Conservation (phyloP, 306 rosid genomes). For the Trichosanthes cucumerina region DNA sequence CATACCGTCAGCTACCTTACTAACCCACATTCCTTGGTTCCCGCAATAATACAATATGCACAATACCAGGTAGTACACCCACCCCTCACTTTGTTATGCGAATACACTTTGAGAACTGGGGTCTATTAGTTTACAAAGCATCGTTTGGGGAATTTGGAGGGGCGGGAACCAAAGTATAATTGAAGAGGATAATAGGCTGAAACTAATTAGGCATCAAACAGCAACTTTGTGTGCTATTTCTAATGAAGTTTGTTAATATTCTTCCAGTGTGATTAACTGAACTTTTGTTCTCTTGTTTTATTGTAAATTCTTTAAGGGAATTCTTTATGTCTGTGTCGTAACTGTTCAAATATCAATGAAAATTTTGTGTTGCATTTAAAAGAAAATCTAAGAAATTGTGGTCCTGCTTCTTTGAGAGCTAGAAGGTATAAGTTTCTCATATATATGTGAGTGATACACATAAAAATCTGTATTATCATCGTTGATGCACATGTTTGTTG, state of each 20-base stretch:
- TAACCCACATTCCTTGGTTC: not conserved
- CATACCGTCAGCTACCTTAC: not conserved
- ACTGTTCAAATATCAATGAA: not conserved
- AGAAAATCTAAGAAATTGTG: not conserved
- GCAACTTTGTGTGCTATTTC: not conserved
- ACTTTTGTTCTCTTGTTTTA: not conserved
- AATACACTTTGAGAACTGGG: not conserved
- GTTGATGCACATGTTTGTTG: not conserved
- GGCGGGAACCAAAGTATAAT: not conserved
- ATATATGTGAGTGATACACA: not conserved
- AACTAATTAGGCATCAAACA: not conserved
- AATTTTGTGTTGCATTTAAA: not conserved
- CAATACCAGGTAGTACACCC: not conserved
- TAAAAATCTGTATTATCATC: not conserved
- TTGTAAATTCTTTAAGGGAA: not conserved
- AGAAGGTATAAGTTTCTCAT: not conserved
- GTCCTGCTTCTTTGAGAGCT: not conserved
- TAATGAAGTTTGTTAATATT: not conserved
- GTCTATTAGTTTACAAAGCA: not conserved
- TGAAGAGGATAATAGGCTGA: not conserved
- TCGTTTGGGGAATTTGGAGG: not conserved
- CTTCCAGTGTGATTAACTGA: not conserved
- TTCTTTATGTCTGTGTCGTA: not conserved
- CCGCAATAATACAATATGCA: not conserved
- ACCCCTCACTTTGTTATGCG: not conserved